These are phyloP conservation scores for Cryphonectria carpinicola DNA, from an alignment of 2,329 filamentous ascomycete genomes.

Conservation along the genomic window DNA sequence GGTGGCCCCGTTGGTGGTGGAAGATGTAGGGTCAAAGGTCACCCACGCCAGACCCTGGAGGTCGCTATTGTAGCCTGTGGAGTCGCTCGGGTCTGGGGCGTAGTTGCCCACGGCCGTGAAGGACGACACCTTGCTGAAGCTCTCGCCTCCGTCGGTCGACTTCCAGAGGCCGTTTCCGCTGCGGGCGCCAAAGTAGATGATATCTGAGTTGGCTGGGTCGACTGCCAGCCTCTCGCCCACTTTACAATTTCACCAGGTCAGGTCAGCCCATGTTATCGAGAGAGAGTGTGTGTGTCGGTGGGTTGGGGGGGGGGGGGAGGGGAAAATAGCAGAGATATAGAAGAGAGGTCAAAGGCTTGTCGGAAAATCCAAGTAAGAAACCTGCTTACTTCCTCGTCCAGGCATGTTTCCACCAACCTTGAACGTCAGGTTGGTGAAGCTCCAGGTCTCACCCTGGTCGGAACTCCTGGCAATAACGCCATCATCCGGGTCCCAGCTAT, in stretches of 20 bases:
- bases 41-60: conserved; percentile 55
- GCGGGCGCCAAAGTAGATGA: conserved; percentile 62
- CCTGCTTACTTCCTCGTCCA: conserved; percentile 50
- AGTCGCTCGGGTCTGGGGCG: conserved; percentile 49
- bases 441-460: conserved; percentile 58
- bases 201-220: conserved; percentile 59
- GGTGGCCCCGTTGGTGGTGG: conserved; percentile 49
- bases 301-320: too few species aligned
- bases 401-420: conserved; percentile 67
- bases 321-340: neutral
- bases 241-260: neutral
- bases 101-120: conserved; percentile 57
- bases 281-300: neutral
- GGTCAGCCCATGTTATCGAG: neutral
- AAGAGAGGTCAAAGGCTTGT: neutral
- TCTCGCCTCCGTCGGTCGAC: conserved; percentile 58
- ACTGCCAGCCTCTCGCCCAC: conserved; percentile 61
- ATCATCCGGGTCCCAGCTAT: conserved; percentile 52
- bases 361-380: neutral
- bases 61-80: conserved; percentile 50
- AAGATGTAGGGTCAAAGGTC: conserved; percentile 59
- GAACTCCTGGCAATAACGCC: conserved; percentile 59
- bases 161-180: conserved; percentile 64
- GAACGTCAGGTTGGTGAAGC: conserved; percentile 54
- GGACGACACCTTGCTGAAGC: conserved; percentile 55